Conservation (phyloP, 768 basidiomycete species). For the Lactarius sanguifluus region DNA sequence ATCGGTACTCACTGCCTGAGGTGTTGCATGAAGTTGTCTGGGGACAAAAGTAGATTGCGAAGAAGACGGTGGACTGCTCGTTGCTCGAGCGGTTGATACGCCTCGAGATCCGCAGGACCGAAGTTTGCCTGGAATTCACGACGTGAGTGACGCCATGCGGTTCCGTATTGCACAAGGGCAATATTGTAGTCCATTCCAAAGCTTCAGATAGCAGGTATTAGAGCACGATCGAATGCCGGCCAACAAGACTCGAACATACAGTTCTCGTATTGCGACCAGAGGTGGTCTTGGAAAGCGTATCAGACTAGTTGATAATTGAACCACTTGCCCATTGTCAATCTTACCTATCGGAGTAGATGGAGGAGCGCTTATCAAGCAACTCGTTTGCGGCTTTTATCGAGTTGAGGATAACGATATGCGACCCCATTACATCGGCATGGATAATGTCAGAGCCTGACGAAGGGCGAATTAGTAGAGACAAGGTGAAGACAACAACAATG, state of each 20-base stretch:
- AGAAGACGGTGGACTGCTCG: neutral
- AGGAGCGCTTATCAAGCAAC: neutral
- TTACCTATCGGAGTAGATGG: neutral
- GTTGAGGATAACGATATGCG: neutral
- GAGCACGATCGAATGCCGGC: neutral
- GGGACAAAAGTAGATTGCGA: neutral
- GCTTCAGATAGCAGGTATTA: neutral
- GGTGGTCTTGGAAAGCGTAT: neutral
- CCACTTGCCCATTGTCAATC: neutral
- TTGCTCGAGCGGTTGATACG: neutral
- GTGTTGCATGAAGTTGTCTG: neutral
- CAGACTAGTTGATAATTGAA: neutral
- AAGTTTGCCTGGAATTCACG: neutral
- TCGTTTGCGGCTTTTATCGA: neutral
- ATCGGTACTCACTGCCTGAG: neutral
- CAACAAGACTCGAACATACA: neutral
- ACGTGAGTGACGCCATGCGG: neutral
- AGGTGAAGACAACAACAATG: neutral
- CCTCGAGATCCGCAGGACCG: neutral
- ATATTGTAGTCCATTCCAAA: neutral
- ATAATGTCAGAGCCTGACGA: neutral
- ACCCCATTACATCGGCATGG: neutral
- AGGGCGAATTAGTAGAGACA: neutral
- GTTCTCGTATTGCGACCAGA: neutral
- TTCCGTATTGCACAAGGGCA: neutral